Percentiles rank a stretch among this genome's conserved stretches.
Evolutionary conservation across 73 alveolate genomes (phyloP).

Genomic region (Breviolum minutum): DNA sequence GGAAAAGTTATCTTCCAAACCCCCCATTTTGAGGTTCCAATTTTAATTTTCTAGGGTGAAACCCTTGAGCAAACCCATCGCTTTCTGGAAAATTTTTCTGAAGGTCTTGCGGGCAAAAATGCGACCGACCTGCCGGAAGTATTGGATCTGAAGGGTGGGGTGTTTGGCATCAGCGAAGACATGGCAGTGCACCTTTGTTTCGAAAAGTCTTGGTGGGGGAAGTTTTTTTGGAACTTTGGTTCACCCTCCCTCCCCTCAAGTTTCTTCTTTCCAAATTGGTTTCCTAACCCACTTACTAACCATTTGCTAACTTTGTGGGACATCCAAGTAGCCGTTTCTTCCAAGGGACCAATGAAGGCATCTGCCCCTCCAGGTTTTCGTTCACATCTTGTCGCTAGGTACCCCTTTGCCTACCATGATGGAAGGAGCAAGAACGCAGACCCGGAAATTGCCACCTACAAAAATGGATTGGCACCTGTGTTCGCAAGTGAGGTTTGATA

Average conservation of each 20-base stretch:
- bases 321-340: no score
- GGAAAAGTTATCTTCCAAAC: no score
- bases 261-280: no score
- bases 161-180: conserved; percentile 85
- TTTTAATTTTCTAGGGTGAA: no score
- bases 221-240: no score
- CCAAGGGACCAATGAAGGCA: neutral
- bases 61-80: no score
- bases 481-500: no score
- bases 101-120: conserved; percentile 34
- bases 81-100: no score
- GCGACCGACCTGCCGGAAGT: conserved; percentile 69
- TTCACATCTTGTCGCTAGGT: neutral
- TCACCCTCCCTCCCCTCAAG: no score
- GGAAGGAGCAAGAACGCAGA: conserved; percentile 70
- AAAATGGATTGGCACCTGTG: conserved; percentile 51
- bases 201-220: neutral
- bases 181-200: conserved; percentile 54
- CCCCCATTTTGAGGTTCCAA: no score
- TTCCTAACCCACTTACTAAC: no score
- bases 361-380: neutral
- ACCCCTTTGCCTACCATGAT: conserved; percentile 86
- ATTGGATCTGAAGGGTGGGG: conserved; percentile 47
- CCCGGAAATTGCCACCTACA: conserved; percentile 88
- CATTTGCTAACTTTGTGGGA: no score